Evolutionary conservation across 2,329 filamentous ascomycete species (phyloP).

Genomic region (Hymenoscyphus albidus): DNA sequence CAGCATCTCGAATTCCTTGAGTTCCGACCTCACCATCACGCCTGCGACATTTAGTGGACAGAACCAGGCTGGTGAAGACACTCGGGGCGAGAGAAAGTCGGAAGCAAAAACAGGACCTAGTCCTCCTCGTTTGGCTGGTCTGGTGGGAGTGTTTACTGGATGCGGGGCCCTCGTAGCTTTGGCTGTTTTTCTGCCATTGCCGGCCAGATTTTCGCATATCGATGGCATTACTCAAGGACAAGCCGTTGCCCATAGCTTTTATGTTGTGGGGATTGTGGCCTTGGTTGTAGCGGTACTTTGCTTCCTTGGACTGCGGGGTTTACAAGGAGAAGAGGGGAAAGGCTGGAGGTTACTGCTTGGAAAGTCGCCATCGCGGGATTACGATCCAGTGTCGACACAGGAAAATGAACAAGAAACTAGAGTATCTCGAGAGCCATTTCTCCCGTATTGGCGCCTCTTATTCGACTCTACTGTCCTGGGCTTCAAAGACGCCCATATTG

Average conservation of each 20-base stretch:
- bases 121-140: constrained; percentile 67
- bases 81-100: constrained; percentile 16
- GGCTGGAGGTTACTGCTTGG: constrained; percentile 59
- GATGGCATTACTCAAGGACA: constrained; percentile 68
- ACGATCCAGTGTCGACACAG: constrained; percentile 15
- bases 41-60: constrained; percentile 49
- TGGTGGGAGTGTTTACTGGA: constrained; percentile 89
- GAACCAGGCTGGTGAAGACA: constrained; percentile 8
- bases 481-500: constrained; percentile 72
- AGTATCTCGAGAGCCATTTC: constrained; percentile 30
- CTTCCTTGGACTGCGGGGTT: constrained; percentile 67
- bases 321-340: constrained; percentile 74
- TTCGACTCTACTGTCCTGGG: constrained; percentile 64
- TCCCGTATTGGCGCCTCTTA: constrained; percentile 59
- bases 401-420: constrained; percentile 6
- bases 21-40: constrained; percentile 73
- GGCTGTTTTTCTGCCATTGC: constrained; percentile 77
- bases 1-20: constrained; percentile 63
- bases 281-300: constrained; percentile 70
- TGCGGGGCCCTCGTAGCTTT: constrained; percentile 86
- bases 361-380: constrained; percentile 17
- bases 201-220: constrained; percentile 69
- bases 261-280: constrained; percentile 73
- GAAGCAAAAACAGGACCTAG: constrained; percentile 40
- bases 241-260: constrained; percentile 81